Evolutionary conservation across 1,284 basidiomycete species (phyloP).

Genomic region (Flammula alnicola): DNA sequence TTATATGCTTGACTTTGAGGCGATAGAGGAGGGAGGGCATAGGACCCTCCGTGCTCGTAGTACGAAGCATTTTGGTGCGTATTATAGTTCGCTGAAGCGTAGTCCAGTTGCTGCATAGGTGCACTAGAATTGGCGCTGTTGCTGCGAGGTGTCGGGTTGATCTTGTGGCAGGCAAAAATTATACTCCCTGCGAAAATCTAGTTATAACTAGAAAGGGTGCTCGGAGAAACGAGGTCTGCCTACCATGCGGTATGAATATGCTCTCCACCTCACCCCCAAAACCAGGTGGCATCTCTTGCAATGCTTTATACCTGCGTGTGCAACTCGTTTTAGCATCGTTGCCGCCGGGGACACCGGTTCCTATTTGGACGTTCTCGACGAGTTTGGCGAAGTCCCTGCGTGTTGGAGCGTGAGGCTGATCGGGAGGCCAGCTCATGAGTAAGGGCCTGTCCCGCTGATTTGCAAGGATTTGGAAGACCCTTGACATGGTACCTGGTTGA

Average conservation of each 20-base stretch:
- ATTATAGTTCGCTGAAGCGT: conserved; percentile 35
- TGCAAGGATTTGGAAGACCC: conserved; percentile 85
- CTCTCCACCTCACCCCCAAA: conserved; percentile 78
- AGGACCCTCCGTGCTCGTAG: conserved; percentile 48
- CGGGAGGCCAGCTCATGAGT: conserved; percentile 89
- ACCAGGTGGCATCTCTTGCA: conserved; percentile 71
- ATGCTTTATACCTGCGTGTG: conserved; percentile 88
- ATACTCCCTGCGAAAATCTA: conserved; percentile 61
- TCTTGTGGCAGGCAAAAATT: conserved; percentile 85
- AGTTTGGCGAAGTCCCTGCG: conserved; percentile 85
- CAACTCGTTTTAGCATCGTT: conserved; percentile 89
- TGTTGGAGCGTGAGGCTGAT: conserved; percentile 64
- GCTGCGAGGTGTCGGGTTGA: conserved; percentile 53
- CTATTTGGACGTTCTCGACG: conserved; percentile 79
- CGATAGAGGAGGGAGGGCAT: conserved; percentile 48
- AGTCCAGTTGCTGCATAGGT: conserved; percentile 46
- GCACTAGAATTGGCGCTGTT: conserved; percentile 36
- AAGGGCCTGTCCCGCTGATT: conserved; percentile 60
- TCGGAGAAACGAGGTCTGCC: conserved; percentile 40
- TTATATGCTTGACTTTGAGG: conserved; percentile 37
- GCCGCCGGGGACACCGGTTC: conserved; percentile 48
- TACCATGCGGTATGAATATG: conserved; percentile 93
- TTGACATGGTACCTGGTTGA: conserved; percentile 50
- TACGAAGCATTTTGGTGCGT: conserved; percentile 41
- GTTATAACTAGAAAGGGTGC: conserved; percentile 29